Base-by-base conservation (phyloP, 345 rosid species). In the Eucalyptus erythrocorys region DNA sequence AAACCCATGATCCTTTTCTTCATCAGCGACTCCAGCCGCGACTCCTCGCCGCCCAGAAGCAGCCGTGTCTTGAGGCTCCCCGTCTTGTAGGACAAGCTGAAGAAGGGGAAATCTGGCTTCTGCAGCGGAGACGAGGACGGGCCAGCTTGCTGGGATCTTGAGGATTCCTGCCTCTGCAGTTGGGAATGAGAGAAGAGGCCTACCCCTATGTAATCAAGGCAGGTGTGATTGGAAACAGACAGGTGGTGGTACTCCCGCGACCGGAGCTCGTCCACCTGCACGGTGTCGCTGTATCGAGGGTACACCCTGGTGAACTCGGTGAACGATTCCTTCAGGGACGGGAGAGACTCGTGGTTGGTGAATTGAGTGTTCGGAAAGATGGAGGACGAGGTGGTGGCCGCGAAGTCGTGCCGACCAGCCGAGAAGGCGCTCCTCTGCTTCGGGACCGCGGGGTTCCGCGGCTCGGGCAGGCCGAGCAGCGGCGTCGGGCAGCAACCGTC, bases 171-270 rank as follows among this genome's bases (percentile, higher is more conserved):
- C 79, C 91, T 91, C 48, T 92, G 95, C 42, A 94, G 88, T 91
- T 97, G 99, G 47, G 97, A 90, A 91, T 94, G 92, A 71, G 98
- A 96, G 92, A 95, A 96, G 34, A 97, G 95, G 86, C 99, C 99
- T 26, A 94, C 93, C 49, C 99, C 99, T 1, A 96, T 94, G 91
- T 97, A 97, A 91, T 97, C 99, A 88, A 97, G 97, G 90, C 99
- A 97, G 85, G 97, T 94, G 92, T 92, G 92, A 88, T 93, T 93
- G 86, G 95, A 90, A 42, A 88, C 86, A 7, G 94, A 93, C 86
- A 97, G 96, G 92, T 97, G 97, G 48, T 89, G 90, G 88, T 96
- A 97, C 32, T 96, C 96, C 55, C 91, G 92, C 22, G 93, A 92
- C 90, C 99, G 93, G 50, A 96, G 94, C 24, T 90, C 93, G 79